These are phyloP conservation scores for Neoascochyta sp. DNA, from an alignment of 2,329 filamentous ascomycete genomes.

Conservation along the genomic window DNA sequence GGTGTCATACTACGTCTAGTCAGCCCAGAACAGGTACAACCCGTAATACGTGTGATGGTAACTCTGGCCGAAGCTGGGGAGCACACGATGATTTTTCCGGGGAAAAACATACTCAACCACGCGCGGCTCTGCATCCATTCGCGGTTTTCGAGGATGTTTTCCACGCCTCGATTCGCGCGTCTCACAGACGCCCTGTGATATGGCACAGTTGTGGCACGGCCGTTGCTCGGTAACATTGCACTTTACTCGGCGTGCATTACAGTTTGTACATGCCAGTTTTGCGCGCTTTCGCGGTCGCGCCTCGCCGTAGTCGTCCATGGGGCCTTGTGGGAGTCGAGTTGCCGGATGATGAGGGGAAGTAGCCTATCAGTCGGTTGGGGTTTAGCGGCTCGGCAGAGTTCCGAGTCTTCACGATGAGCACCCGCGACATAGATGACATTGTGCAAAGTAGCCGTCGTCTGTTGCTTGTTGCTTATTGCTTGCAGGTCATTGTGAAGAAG, in stretches of 20 bases:
- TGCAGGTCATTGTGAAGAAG: no score
- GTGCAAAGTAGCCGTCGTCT: no score
- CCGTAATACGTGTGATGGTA: background rate
- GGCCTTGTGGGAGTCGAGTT: conserved; percentile 10
- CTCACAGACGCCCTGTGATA: conserved; percentile 40
- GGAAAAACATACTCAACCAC: conserved; percentile 12
- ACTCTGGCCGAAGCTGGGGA: no score
- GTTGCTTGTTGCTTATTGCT: no score
- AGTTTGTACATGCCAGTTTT: conserved; percentile 44
- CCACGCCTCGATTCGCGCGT: conserved; percentile 43
- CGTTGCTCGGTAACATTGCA: conserved; percentile 46
- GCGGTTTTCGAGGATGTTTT: conserved; percentile 36
- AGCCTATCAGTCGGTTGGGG: conserved; percentile 15
- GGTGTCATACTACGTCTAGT: conserved; percentile 5
- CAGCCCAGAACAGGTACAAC: background rate
- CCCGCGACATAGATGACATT: no score
- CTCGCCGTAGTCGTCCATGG: conserved; percentile 10
- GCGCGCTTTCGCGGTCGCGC: conserved; percentile 35
- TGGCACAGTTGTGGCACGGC: conserved; percentile 44
- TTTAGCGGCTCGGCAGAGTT: conserved; percentile 12
- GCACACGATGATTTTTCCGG: background rate
- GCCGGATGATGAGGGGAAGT: conserved; percentile 15
- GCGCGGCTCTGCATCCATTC: conserved; percentile 15
- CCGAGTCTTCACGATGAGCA: conserved; percentile 1
- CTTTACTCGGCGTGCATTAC: conserved; percentile 46